Base-by-base conservation (phyloP, 768 basidiomycete genomes). In the Tremella fuciformis region DNA sequence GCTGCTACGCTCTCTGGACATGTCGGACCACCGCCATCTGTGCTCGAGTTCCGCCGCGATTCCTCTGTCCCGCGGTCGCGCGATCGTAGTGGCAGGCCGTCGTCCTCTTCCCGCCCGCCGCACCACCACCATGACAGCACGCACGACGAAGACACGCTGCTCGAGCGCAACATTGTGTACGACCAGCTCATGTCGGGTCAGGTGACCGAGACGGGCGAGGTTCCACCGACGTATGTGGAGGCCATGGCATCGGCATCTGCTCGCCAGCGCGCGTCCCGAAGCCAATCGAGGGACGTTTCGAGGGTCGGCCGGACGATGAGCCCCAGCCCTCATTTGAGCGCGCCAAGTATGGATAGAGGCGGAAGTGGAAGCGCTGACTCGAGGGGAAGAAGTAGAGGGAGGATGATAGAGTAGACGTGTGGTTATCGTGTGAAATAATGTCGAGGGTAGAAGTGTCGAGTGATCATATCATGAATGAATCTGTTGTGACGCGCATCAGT, bases 101-200 rank as follows among this genome's bases (percentile, higher is more conserved):
- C 29, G 11, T 39, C 51, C 13, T 50, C 48, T n/a, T 50, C 48
- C 18, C 38, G 34, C 15, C 26, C 13, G 6, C 37, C n/a, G n/a
- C 53, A 44, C 29, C 49, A 15, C 19, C 52, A 49, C n/a, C 19
- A 37, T 25, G 21, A 19, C 18, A 34, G 1, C 60, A 60, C 38
- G 4, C 29, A 34, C 29, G 62, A 56, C 16, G 64, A 64, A 18
- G 69, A 75, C 61, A 73, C 75, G 8, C 63, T 74, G 38, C 61
- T 76, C 18, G 77, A 79, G 56, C 65, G 78, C 40, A 78, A 75
- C 57, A 71, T 77, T 13, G 82, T 86, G 58, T 91, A 88, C 67
- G 91, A 91, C 71, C 81, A 86, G 22, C 81, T 96, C 18, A 82
- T 96, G 39, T 83, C 87, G 11, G 92, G 93, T 21, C 85, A 86